These are phyloP conservation scores for Mucor mucedo DNA, from an alignment of 371 early-diverging fungal species.

Conservation along the genomic window DNA sequence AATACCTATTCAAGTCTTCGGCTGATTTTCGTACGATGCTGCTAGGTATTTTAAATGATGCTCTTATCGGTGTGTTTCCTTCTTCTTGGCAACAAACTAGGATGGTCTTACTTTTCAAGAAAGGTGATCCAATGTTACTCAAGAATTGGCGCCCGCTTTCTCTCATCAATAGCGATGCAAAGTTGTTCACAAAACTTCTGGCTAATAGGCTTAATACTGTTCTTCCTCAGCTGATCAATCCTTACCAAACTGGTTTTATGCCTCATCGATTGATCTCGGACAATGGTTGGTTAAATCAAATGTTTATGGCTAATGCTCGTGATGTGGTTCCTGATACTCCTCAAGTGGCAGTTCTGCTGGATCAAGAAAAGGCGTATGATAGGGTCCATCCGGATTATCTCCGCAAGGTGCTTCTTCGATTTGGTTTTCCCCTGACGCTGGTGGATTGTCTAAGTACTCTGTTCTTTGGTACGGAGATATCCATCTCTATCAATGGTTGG, in stretches of 20 bases:
- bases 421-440: conserved; percentile 7
- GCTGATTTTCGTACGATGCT: conserved; percentile 5
- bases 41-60: conserved; percentile 15
- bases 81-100: conserved; percentile 21
- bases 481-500: conserved; percentile 21
- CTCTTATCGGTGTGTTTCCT: conserved; percentile 13
- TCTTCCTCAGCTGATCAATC: conserved; percentile 10
- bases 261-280: conserved; percentile 25
- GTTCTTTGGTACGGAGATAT: conserved; percentile 10
- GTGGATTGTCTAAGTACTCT: not conserved
- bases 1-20: not conserved
- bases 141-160: conserved; percentile 35
- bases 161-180: conserved; percentile 36
- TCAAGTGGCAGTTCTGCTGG: conserved; percentile 3
- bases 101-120: conserved; percentile 41
- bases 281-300: conserved; percentile 23
- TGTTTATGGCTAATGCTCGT: conserved; percentile 17
- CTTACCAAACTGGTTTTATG: conserved; percentile 22
- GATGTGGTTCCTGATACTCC: not conserved
- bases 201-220: conserved; percentile 19
- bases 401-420: not conserved
- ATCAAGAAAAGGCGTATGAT: conserved; percentile 31
- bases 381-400: conserved; percentile 30
- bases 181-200: conserved; percentile 28
- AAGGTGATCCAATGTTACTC: conserved; percentile 30